Percentiles rank a stretch among this genome's conserved stretches.
Evolutionary conservation across 176 grass and related monocot genomes (phyloP).

Genomic region (Musa beccarii): DNA sequence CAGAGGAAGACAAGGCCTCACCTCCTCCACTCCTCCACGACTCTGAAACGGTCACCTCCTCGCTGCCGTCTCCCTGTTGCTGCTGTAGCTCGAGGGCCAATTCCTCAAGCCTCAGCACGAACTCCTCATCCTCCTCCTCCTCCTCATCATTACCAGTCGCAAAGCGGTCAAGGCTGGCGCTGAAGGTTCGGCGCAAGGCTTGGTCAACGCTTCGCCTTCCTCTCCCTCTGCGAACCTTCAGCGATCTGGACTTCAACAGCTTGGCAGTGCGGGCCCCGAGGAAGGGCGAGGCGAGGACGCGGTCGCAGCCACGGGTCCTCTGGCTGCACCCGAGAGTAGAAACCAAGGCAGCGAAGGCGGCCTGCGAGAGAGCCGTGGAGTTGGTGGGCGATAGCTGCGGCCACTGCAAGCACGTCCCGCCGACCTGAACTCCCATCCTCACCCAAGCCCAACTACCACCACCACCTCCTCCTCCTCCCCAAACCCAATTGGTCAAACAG

Average conservation of each 20-base stretch:
- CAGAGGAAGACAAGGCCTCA: not conserved
- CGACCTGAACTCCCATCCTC: conserved; percentile 14
- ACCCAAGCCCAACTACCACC: not conserved
- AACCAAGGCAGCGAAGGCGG: not conserved
- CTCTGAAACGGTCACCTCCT: not conserved
- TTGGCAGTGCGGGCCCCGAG: not conserved
- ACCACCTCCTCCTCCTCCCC: not conserved
- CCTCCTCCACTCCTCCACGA: not conserved
- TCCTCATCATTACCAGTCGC: not conserved
- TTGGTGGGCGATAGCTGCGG: not conserved
- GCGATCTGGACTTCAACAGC: not conserved
- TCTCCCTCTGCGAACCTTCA: not conserved
- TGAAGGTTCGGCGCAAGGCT: not conserved
- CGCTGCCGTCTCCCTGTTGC: not conserved
- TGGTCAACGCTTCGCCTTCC: not conserved
- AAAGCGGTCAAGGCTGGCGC: not conserved
- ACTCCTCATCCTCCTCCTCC: not conserved
- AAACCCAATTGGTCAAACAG: no score
- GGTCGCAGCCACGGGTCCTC: not conserved
- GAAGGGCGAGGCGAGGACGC: not conserved
- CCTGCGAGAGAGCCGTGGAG: not conserved
- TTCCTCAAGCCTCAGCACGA: conserved; percentile 4
- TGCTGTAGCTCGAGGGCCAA: not conserved
- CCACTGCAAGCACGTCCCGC: conserved; percentile 16
- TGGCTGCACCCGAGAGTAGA: not conserved